Base-by-base conservation (phyloP, 805 yeast genomes). In the Yarrowia sp. region DNA sequence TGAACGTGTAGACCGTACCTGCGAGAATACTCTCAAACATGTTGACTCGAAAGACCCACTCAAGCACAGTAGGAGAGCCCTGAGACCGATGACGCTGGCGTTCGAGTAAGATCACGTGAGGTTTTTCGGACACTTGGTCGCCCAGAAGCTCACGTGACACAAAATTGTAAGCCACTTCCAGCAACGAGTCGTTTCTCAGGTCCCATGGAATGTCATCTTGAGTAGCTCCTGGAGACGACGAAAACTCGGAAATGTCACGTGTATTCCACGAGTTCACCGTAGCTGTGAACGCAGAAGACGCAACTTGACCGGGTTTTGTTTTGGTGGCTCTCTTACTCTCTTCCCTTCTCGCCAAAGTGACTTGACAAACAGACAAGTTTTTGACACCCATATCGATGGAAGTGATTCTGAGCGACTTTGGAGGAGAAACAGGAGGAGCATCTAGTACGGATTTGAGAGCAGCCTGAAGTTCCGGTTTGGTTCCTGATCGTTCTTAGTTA, bases 11-110 rank as follows among this genome's bases (percentile, higher is more conserved):
- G 2, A 61, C 30, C 3, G 46, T 46, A 6, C 66, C 55, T 4
- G 66, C 66, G 13, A 61, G 14, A 36, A 61, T 61, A 10, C 55
- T 46, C 38, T 61, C 66, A 61, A 61, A 61, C 66, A 61, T 61
- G 66, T 61, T 61, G 13, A 61, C 66, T 3, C 53, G 20, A 9
- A 61, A 61, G 12, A 61, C 66, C 66, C 66, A 61, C 38, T 61
- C 66, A 9, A 61, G 19, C 8, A 61, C 66, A 20, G 66, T 36
- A 12, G 43, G 53, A 24, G 46, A 36, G 8, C 66, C 66, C 14
- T 46, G 53, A 15, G 55, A 20, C 13, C 66, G 66, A 9, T 61
- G 66, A 4, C 66, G 14, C 20, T 61, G 66, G 10, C 66, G 66
- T 17, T 61, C 66, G 0, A 61, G 38, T 0, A 61, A 30, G 2